Conservation (phyloP, 306 rosid species). For the Vigna radiata region DNA sequence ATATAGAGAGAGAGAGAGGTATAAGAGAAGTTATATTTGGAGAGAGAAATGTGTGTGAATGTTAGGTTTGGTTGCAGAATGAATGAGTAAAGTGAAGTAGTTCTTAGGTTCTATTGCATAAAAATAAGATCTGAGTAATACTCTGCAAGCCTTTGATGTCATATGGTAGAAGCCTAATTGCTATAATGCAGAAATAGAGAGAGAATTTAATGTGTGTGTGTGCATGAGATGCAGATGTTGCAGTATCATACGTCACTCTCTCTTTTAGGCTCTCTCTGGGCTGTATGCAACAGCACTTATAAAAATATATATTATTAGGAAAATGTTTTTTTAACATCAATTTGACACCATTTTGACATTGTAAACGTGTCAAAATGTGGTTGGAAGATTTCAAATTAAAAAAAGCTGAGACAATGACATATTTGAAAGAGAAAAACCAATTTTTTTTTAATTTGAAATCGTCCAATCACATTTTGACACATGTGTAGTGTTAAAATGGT, state of each 20-base stretch:
- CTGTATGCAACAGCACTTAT: not conserved
- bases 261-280: not conserved
- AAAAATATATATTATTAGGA: not conserved
- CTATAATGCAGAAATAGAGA: slow-evolving; percentile 11
- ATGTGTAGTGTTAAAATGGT: no score
- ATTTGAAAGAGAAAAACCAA: no score
- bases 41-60: not conserved
- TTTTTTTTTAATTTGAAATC: no score
- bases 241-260: slow-evolving; percentile 38
- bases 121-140: not conserved
- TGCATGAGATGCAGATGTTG: slow-evolving; percentile 38
- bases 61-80: slow-evolving; percentile 14
- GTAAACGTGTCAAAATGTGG: no score
- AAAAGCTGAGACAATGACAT: no score
- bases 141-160: slow-evolving; percentile 16
- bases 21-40: no score
- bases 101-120: slow-evolving; percentile 11
- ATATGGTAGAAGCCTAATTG: slow-evolving; percentile 22
- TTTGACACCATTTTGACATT: no score
- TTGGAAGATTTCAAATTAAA: no score
- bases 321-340: no score
- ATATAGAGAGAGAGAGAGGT: no score
- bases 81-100: slow-evolving; percentile 19
- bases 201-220: not conserved
- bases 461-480: no score